Evolutionary conservation across 768 basidiomycete genomes (phyloP).

Genomic region (Kwoniella pini): DNA sequence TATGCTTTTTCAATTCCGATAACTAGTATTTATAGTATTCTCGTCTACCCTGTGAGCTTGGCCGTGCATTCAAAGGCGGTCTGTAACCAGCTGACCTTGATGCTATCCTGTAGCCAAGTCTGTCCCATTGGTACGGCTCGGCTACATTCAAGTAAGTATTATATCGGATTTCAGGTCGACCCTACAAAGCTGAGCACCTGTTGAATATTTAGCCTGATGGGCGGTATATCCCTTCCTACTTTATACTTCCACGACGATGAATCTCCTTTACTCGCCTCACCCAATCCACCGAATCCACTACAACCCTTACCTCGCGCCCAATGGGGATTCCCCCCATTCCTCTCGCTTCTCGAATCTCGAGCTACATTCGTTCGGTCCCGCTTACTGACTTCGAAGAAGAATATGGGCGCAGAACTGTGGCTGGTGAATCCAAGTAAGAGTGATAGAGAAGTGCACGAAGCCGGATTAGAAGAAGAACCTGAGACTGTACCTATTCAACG

Average conservation of each 20-base stretch:
- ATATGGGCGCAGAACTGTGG: constrained; percentile 72
- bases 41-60: constrained; percentile 82
- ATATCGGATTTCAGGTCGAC: background rate
- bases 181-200: too few relatives aligned
- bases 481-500: constrained; percentile 24
- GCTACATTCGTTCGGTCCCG: constrained; percentile 80
- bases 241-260: constrained; percentile 98
- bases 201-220: constrained; percentile 44
- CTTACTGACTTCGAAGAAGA: constrained; percentile 54
- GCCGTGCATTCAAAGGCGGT: constrained; percentile 76
- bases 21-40: constrained; percentile 82
- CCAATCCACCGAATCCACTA: constrained; percentile 11
- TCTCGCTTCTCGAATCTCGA: constrained; percentile 73
- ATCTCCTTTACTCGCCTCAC: constrained; percentile 59
- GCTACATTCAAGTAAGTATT: constrained; percentile 78
- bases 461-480: constrained; percentile 40
- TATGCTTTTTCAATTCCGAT: constrained; percentile 95
- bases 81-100: background rate
- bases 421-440: constrained; percentile 87
- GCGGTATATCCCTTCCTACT: constrained; percentile 69
- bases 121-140: constrained; percentile 43
- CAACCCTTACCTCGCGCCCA: constrained; percentile 30
- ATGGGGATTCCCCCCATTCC: constrained; percentile 86
- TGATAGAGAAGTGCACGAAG: constrained; percentile 91
- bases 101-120: constrained; percentile 33